Conservation (phyloP, 2,329 filamentous ascomycete species). For the Aureobasidium subglaciale region DNA sequence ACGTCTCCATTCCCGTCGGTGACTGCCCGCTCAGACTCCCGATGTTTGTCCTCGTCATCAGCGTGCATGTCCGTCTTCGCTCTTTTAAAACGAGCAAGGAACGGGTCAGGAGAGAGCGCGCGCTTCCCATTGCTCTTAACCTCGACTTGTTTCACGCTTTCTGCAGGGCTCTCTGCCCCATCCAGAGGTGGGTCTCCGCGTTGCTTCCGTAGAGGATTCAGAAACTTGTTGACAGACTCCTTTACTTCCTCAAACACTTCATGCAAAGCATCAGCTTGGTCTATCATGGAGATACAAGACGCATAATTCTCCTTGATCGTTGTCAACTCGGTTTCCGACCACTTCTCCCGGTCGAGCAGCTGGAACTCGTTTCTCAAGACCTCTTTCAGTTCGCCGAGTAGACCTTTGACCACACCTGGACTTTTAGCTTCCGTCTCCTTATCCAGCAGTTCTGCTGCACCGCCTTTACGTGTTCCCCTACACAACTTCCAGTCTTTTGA, state of each 20-base stretch:
- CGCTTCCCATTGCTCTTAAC: not conserved
- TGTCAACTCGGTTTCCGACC: not conserved
- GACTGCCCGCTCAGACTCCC: too few species aligned
- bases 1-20: not conserved
- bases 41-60: too few species aligned
- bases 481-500: not conserved
- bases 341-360: not conserved
- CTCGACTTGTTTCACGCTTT: not conserved
- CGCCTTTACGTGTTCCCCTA: not conserved
- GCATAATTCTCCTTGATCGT: not conserved
- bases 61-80: too few species aligned
- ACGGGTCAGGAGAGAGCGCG: too few species aligned
- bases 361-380: not conserved
- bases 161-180: not conserved
- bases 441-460: not conserved
- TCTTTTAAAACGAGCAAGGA: too few species aligned
- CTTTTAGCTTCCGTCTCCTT: not conserved
- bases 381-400: not conserved
- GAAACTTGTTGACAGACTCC: not conserved
- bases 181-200: not conserved
- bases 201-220: not conserved
- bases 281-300: not conserved
- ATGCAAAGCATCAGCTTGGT: not conserved
- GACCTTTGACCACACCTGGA: not conserved
- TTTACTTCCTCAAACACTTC: not conserved